A percentile compares a stretch with the other conserved stretches of the same genome.
Evolutionary conservation across 2,329 filamentous ascomycete species (phyloP).

Genomic region (Xylaria sp.): DNA sequence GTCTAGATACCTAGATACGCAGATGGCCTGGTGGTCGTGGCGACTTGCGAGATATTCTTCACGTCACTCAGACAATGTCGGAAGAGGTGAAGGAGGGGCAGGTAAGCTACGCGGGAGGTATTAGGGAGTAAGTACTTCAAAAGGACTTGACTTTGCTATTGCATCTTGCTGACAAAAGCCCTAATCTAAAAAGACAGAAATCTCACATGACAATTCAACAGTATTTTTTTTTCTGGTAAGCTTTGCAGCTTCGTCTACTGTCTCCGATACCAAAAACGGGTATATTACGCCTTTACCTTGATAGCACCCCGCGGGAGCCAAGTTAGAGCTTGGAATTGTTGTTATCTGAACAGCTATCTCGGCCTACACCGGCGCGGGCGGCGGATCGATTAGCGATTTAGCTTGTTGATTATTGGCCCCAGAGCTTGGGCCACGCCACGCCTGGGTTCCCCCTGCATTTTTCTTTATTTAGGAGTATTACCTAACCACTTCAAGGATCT

Average conservation of each 20-base stretch:
- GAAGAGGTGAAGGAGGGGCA: conserved; percentile 22
- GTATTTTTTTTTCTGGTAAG: too few relatives aligned
- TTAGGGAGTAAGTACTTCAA: not conserved
- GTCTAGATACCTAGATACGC: not conserved
- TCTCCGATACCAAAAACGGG: not conserved
- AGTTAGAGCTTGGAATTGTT: not conserved
- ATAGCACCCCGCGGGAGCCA: not conserved
- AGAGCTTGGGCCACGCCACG: conserved; percentile 23
- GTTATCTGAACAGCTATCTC: not conserved
- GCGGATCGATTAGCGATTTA: not conserved
- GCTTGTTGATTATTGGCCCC: not conserved
- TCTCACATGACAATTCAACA: not conserved
- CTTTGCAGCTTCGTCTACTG: not conserved
- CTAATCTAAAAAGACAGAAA: not conserved
- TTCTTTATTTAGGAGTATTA: not conserved
- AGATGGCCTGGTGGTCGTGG: not conserved
- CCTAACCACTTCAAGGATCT: not conserved
- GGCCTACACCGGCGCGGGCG: not conserved
- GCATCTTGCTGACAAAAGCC: conserved; percentile 7
- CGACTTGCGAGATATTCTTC: conserved; percentile 3
- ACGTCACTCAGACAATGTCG: not conserved
- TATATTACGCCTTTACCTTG: not conserved
- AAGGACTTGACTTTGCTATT: not conserved
- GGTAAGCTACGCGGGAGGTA: not conserved
- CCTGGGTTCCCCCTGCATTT: not conserved